Evolutionary conservation across 2,329 filamentous ascomycete genomes (phyloP), one percentile per base, ranked within the genome.

Genomic region (Neofusicoccum umdonicola): DNA sequence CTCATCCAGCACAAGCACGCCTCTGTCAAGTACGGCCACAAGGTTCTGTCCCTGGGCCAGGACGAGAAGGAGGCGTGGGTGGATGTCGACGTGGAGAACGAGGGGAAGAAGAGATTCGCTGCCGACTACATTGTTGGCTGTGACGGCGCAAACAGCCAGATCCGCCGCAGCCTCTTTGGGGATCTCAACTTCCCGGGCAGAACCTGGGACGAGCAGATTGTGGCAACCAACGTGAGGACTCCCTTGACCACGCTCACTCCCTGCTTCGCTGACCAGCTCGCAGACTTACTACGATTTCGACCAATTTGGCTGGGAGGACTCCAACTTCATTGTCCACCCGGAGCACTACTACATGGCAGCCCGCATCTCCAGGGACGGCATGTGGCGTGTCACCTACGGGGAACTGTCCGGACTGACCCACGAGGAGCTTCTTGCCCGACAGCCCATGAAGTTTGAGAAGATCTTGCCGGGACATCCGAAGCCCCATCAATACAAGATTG

Each of bases 111-210:
- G 47, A 57, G 19, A 12, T 22, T 67, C 5, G 47, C 56, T 7
- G 66, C 66, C 12, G 63, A 67, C 34, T 90, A 88, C 67, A 78
- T 91, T 4, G 81, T 90, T 57, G 88, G 88, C 67, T 90, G 87
- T 67, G 88, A 91, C 69, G 88, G 88, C 9, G 88, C 88, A 0
- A 85, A 89, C 68, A 90, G 87, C 35, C 84, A 85, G 68, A 87
- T 90, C 17, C 62, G 68, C 1, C 39, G 66, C 12, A 44, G 35
- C 0, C 44, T 70, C 6, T 70, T 69, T 61, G 68, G 69, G 3
- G 66, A 69, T 19, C 45, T 17, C 62, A 65, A 68, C 4, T 87
- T 82, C 65, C 84, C 84, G 0, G 85, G 85, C 0, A 82, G 82
- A 63, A 88, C 85, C 0, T 85, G 84, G 82, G 81, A 87, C 64